Conservation (phyloP, 306 rosid species). For the Prunus mongolica region DNA sequence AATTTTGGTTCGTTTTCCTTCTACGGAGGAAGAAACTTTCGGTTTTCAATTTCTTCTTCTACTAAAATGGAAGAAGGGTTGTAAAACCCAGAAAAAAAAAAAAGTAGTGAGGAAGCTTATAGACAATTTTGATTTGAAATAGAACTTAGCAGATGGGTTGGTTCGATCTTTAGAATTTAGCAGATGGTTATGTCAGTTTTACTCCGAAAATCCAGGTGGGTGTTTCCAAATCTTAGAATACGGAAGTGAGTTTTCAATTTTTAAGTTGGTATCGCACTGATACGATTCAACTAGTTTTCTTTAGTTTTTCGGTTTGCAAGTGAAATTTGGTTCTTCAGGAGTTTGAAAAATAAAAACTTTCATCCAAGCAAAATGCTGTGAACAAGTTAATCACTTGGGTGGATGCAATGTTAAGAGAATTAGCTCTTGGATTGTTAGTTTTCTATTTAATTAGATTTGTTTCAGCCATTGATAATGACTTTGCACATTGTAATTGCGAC, state of each 20-base stretch:
- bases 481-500: conserved; percentile 44
- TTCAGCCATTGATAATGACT: conserved; percentile 36
- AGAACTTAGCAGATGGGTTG: not conserved
- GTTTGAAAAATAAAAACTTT: conserved; percentile 15
- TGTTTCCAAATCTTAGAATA: conserved; percentile 5
- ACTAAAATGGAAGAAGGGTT: not conserved
- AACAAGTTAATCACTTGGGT: not conserved
- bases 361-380: not conserved
- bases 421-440: conserved; percentile 22
- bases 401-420: conserved; percentile 39
- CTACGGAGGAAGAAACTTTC: not conserved
- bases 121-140: not conserved
- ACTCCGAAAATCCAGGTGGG: conserved; percentile 10
- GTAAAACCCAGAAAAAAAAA: not conserved
- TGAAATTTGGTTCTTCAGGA: not conserved
- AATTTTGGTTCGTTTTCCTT: not conserved
- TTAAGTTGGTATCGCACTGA: not conserved
- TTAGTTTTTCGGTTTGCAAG: not conserved
- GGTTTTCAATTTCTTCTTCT: not conserved
- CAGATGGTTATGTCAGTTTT: not conserved
- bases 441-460: conserved; percentile 23
- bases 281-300: not conserved
- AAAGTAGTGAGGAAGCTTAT: not conserved
- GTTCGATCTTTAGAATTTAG: conserved; percentile 7
- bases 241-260: not conserved